These are phyloP conservation scores for Acorus gramineus DNA, from an alignment of 106 monocot genomes.

Conservation along the genomic window DNA sequence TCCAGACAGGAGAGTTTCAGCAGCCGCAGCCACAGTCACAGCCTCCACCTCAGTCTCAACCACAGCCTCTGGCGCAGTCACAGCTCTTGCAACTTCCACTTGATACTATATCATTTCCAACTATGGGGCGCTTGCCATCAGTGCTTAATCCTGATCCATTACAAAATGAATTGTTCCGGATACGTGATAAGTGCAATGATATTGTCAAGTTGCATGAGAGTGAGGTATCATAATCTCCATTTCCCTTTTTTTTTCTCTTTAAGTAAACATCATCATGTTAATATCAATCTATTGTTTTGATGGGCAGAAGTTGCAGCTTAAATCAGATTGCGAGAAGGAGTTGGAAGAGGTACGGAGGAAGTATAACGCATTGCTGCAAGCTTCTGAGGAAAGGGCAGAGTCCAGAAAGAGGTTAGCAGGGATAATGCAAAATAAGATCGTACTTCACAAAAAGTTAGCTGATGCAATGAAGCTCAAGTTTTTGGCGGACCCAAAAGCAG, in stretches of 20 bases:
- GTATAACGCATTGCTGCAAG: conserved; percentile 37
- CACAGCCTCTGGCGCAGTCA: too few species aligned
- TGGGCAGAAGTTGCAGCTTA: conserved; percentile 39
- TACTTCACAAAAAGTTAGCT: conserved; percentile 42
- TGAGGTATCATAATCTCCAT: conserved; percentile 26
- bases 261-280: not conserved
- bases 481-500: too few species aligned
- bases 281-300: not conserved
- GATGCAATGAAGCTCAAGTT: too few species aligned
- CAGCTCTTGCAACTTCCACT: too few species aligned
- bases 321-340: conserved; percentile 40
- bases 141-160: conserved; percentile 43
- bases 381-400: conserved; percentile 28
- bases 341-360: conserved; percentile 42
- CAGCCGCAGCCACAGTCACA: too few species aligned
- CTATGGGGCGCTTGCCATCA: conserved; percentile 19
- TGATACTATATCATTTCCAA: conserved; percentile 8
- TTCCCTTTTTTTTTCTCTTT: not conserved
- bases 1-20: too few species aligned
- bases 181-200: conserved; percentile 31
- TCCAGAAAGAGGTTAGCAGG: conserved; percentile 30
- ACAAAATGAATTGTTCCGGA: conserved; percentile 55
- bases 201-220: conserved; percentile 37
- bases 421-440: conserved; percentile 44
- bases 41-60: too few species aligned